These are phyloP conservation scores for Mallotus repandus DNA, from an alignment of 441 rosid genomes.

Conservation along the genomic window DNA sequence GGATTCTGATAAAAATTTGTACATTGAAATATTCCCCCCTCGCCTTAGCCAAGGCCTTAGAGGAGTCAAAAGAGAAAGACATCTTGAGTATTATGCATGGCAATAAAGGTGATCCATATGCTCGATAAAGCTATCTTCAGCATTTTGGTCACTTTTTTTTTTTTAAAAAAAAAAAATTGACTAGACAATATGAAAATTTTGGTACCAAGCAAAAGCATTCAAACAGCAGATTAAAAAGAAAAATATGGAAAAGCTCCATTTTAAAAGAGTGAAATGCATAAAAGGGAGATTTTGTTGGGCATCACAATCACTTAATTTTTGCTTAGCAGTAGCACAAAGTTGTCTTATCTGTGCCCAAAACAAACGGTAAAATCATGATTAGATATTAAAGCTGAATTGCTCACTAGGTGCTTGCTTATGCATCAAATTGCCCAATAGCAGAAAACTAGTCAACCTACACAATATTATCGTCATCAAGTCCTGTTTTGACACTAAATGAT, in stretches of 20 bases:
- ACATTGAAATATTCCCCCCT: constrained; percentile 1
- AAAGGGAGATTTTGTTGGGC: constrained; percentile 20
- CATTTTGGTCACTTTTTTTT: constrained; percentile 19
- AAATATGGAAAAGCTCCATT: constrained; percentile 5
- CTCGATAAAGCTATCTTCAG: constrained; percentile 36
- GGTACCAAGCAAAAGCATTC: constrained; percentile 22
- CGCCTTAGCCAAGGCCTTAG: not conserved
- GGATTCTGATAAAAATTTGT: not conserved
- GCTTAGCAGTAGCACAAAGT: not conserved
- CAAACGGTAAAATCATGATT: not conserved
- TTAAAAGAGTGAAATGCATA: constrained; percentile 24
- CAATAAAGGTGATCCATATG: constrained; percentile 33
- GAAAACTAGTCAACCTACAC: not conserved
- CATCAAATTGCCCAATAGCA: too few relatives aligned
- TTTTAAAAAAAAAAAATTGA: not conserved
- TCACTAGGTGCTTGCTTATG: not conserved
- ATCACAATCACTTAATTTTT: not conserved
- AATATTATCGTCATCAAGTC: too few relatives aligned
- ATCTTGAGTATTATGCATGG: constrained; percentile 30
- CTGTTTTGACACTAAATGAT: not conserved
- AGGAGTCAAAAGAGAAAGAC: constrained; percentile 47
- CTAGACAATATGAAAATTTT: constrained; percentile 24
- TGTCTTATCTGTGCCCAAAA: not conserved
- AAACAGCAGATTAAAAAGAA: constrained; percentile 14
- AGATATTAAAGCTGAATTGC: not conserved